Evolutionary conservation across 805 yeast genomes (phyloP).

Genomic region (Cyberlindnera euphorbiiphila): DNA sequence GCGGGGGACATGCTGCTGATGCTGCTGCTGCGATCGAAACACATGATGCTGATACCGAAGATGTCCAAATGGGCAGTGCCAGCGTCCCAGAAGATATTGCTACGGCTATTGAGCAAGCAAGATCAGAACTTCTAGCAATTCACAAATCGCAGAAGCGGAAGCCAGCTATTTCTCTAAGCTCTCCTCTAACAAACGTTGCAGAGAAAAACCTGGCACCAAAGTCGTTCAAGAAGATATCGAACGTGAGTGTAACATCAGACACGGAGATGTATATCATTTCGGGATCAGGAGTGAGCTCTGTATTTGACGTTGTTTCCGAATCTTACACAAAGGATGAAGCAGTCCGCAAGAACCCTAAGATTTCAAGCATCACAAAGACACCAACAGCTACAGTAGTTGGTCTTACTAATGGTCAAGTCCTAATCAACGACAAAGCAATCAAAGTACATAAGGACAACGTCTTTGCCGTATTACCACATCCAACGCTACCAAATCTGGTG

Average conservation of each 20-base stretch:
- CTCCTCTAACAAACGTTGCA: slow-evolving; percentile 8
- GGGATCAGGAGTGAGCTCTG: slow-evolving; percentile 18
- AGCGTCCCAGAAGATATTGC: slow-evolving; percentile 12
- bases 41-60: slow-evolving; percentile 1
- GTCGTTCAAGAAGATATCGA: slow-evolving; percentile 18
- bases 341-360: slow-evolving; percentile 14
- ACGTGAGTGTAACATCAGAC: slow-evolving; percentile 1
- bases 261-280: slow-evolving; percentile 16
- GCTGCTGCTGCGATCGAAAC: background rate
- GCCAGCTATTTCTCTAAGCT: slow-evolving; percentile 15
- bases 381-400: slow-evolving; percentile 14
- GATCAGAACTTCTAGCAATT: slow-evolving; percentile 16
- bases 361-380: slow-evolving; percentile 11
- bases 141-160: slow-evolving; percentile 25
- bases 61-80: slow-evolving; percentile 4
- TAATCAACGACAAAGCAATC: slow-evolving; percentile 9
- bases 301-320: slow-evolving; percentile 8
- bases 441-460: slow-evolving; percentile 14
- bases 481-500: slow-evolving; percentile 30
- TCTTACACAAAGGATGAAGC: slow-evolving; percentile 13
- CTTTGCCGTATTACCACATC: slow-evolving; percentile 32
- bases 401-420: slow-evolving; percentile 15
- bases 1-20: slow-evolving; percentile 19
- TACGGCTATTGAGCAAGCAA: slow-evolving; percentile 13
- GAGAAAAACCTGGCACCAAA: slow-evolving; percentile 7